Evolutionary conservation across 2,329 filamentous ascomycete species (phyloP).

Genomic region (Pseudocercospora crystallina): DNA sequence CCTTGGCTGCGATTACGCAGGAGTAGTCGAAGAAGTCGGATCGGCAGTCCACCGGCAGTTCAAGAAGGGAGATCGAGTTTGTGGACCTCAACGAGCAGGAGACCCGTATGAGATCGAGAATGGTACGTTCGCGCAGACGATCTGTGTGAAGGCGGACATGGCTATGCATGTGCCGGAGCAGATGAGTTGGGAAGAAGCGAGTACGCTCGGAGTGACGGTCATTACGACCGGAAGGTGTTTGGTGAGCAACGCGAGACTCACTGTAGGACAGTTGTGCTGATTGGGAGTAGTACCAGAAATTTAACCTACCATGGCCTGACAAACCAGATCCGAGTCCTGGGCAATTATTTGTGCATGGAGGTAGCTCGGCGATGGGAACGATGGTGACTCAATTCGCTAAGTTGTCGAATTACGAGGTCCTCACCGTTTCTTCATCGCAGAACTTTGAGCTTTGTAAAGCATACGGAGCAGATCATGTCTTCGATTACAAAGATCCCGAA

Average conservation of each 20-base stretch:
- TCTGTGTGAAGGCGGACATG: slow-evolving; percentile 13
- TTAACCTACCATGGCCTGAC: slow-evolving; percentile 1
- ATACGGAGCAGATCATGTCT: slow-evolving; percentile 47
- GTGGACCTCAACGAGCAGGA: slow-evolving; percentile 18
- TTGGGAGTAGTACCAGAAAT: slow-evolving; percentile 4
- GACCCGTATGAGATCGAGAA: slow-evolving; percentile 25
- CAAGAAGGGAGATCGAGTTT: slow-evolving; percentile 29
- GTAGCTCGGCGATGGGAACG: slow-evolving; percentile 49
- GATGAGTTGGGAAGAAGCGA: slow-evolving; percentile 21
- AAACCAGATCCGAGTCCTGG: slow-evolving; percentile 11
- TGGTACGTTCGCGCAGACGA: slow-evolving; percentile 9
- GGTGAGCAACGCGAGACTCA: too few species aligned
- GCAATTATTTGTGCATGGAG: slow-evolving; percentile 28
- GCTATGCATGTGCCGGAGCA: slow-evolving; percentile 19
- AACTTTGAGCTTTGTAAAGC: slow-evolving; percentile 47
- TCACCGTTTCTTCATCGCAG: slow-evolving; percentile 45
- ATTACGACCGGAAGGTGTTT: slow-evolving; percentile 23
- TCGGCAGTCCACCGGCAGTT: slow-evolving; percentile 26
- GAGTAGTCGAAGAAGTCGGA: slow-evolving; percentile 30
- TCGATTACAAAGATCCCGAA: slow-evolving; percentile 46
- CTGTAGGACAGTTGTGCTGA: not conserved
- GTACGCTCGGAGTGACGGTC: slow-evolving; percentile 21
- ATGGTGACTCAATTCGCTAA: slow-evolving; percentile 52
- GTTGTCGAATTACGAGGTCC: slow-evolving; percentile 36
- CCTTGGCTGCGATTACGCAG: slow-evolving; percentile 25